Evolutionary conservation across 1,284 basidiomycete species (phyloP).

Genomic region (Sporisorium iseilematis-ciliati): DNA sequence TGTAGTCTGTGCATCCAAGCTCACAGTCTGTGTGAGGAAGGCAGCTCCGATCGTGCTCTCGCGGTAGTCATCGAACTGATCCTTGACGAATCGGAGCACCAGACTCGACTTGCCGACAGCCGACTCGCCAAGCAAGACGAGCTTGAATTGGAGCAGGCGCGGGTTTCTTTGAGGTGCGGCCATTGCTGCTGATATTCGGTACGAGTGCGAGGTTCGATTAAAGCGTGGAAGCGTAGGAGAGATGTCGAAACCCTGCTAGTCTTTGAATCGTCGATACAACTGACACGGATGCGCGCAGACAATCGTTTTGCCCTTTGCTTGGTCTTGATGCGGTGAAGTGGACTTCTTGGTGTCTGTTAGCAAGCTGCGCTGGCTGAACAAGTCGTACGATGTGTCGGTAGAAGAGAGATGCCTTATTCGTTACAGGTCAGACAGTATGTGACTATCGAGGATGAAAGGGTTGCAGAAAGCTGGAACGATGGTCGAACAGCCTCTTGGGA

Average conservation of each 20-base stretch:
- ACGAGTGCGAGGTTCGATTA: not conserved
- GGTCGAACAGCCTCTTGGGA: not conserved
- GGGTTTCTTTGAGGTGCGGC: conserved; percentile 46
- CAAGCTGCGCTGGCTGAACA: not conserved
- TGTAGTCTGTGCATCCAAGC: conserved; percentile 85
- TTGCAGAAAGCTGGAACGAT: too few species aligned
- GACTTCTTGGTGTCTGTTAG: too few species aligned
- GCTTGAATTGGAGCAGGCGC: conserved; percentile 61
- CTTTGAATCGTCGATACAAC: not conserved
- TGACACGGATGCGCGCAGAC: not conserved
- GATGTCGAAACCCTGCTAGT: not conserved
- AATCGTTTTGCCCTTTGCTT: too few species aligned
- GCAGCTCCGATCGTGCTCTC: conserved; percentile 77
- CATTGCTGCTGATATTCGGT: conserved; percentile 13
- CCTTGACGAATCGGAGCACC: conserved; percentile 93
- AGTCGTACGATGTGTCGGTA: not conserved
- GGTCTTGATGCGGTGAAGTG: not conserved
- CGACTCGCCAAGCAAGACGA: conserved; percentile 79
- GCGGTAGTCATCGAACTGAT: conserved; percentile 97
- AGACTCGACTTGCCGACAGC: conserved; percentile 97
- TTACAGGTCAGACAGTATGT: not conserved
- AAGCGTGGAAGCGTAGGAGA: not conserved
- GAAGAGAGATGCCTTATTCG: not conserved
- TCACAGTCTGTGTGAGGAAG: conserved; percentile 94
- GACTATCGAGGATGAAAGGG: not conserved